Base-by-base conservation (phyloP, 2,329 filamentous ascomycete genomes). In the Fusarium armeniacum region DNA sequence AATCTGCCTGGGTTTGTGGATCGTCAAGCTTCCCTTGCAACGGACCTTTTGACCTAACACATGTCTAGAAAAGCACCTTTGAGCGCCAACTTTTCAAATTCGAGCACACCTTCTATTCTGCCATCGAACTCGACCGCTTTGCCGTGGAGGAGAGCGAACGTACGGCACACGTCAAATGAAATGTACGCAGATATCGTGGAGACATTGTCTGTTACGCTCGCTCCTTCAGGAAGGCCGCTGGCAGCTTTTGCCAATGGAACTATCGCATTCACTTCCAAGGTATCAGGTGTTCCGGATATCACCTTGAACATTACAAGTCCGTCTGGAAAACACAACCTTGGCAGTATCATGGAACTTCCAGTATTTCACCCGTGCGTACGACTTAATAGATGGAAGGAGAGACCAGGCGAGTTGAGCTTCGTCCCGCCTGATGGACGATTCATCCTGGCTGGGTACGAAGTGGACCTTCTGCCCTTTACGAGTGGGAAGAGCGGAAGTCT, bases 331-430 rank as follows among this genome's bases (percentile, higher is more conserved):
- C 91, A 92, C 76, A 90, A 90, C 52, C 85, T 98, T 50, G 86
- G 84, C 18, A 89, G 87, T 67, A 87, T 94, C 36, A 89, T 99
- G 78, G 91, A 97, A 70, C 83, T 97, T 3, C 96, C 95, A 2
- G 94, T 98, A 1, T 99, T 99, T 74, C 96, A 99, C 78, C 96
- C 96, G 1, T 98, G 96, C 75, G 96, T 99, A 11, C 87, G 96
- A 20, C 83, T 99, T 5, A 91, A 91, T n/a, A 87, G 90, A 68
- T 99, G 96, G 96, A 91, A 91, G 73, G 93, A 97, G 73, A 88
- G 89, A 58, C 93, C 94, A 0, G 96, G 96, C 5, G 92, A 97
- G 70, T 84, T 99, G n/a, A 97, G 93, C 76, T 99, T 99, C 76
- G 89, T 99, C 15, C 96, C 96, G 3, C 96, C 96, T 1, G 96